Conservation (phyloP, 305 asterid genomes). For the Ilex paraguariensis region DNA sequence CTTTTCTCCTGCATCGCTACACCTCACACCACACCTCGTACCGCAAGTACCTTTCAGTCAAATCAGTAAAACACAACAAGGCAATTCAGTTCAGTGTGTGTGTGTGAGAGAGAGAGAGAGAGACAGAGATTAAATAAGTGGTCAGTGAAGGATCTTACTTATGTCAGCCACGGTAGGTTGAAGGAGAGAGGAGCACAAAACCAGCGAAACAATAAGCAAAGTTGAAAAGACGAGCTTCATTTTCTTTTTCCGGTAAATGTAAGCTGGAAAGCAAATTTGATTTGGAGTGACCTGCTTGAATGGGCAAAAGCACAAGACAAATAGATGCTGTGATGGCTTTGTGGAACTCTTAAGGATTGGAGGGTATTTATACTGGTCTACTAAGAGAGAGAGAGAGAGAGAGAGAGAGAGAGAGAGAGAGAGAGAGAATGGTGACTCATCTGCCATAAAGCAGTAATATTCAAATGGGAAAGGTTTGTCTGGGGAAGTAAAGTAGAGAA, state of each 20-base stretch:
- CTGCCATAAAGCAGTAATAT: background rate
- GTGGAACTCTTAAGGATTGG: background rate
- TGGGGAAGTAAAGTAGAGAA: background rate
- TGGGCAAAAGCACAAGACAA: background rate
- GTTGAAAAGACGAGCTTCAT: too few relatives aligned
- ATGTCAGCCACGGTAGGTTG: too few relatives aligned
- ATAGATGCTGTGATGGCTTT: too few relatives aligned
- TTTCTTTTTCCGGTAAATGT: too few relatives aligned
- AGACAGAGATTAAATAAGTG: background rate
- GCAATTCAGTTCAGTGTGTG: background rate
- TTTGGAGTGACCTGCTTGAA: background rate
- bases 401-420: background rate
- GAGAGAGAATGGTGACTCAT: background rate
- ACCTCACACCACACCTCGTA: background rate
- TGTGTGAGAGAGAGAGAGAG: background rate
- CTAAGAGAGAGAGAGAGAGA: too few relatives aligned
- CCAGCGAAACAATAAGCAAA: too few relatives aligned
- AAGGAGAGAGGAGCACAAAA: too few relatives aligned
- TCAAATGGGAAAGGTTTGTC: background rate
- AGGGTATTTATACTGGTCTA: background rate
- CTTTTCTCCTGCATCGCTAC: background rate
- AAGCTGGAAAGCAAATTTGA: background rate
- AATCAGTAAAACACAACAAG: too few relatives aligned
- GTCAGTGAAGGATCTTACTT: background rate
- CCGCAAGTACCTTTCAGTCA: background rate